Conservation (phyloP, 2,329 filamentous ascomycete species). For the Colletotrichum sp. region DNA sequence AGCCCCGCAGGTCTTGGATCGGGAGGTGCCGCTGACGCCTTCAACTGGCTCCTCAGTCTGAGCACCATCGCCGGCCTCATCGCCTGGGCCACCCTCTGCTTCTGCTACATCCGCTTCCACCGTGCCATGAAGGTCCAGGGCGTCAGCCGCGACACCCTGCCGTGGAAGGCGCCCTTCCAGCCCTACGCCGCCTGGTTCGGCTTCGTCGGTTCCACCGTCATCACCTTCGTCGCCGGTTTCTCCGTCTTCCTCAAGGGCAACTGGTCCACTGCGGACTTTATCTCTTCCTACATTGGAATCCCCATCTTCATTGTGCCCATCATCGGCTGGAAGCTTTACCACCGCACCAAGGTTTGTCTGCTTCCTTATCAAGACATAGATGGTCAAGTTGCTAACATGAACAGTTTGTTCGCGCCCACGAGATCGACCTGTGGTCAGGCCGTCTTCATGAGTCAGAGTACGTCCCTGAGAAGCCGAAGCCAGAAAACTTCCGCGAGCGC, state of each 20-base stretch:
- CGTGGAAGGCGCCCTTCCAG: slow-evolving; percentile 49
- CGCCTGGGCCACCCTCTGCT: slow-evolving; percentile 48
- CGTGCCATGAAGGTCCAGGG: slow-evolving; percentile 45
- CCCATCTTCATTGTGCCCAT: slow-evolving; percentile 60
- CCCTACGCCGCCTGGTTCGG: slow-evolving; percentile 49
- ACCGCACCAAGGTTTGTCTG: slow-evolving; percentile 11
- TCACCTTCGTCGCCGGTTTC: slow-evolving; percentile 64
- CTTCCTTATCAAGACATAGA: rapidly evolving
- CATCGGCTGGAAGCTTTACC: slow-evolving; percentile 41
- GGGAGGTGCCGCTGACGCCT: slow-evolving; percentile 51
- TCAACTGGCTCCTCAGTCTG: slow-evolving; percentile 52
- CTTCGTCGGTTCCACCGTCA: slow-evolving; percentile 45
- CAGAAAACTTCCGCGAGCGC: slow-evolving; percentile 2
- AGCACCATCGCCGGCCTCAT: slow-evolving; percentile 49
- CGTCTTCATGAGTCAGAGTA: slow-evolving; percentile 22
- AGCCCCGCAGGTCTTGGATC: slow-evolving; percentile 43
- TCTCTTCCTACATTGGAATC: slow-evolving; percentile 70
- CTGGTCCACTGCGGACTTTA: slow-evolving; percentile 61
- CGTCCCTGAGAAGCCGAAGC: slow-evolving; percentile 9
- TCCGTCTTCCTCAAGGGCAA: slow-evolving; percentile 65
- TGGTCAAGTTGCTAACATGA: background rate
- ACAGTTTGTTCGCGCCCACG: slow-evolving; percentile 26
- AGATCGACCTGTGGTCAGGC: slow-evolving; percentile 32
- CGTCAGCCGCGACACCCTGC: slow-evolving; percentile 37
- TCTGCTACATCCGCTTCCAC: slow-evolving; percentile 48